phyloP scores from a whole-genome alignment of 2,329 filamentous ascomycete genomes.

The Cordyceps farinosa region DNA sequence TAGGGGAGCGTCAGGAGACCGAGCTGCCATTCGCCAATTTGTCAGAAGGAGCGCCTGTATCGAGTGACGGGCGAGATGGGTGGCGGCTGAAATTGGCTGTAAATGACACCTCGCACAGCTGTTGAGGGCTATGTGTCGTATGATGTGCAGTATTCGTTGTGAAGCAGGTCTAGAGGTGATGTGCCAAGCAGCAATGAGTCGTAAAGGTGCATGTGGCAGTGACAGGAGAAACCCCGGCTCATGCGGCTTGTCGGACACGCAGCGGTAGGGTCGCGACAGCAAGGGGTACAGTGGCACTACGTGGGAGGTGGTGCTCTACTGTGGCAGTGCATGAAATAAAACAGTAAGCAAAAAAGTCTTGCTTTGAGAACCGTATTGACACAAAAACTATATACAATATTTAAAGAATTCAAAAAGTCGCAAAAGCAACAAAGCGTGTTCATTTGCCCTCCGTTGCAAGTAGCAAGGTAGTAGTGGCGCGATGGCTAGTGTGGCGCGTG shows the following conservation, averaged over 20 bases:
- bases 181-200: slow-evolving; percentile 6
- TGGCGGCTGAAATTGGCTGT: neutral
- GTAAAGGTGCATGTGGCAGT: slow-evolving; percentile 16
- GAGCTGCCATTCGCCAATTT: slow-evolving; percentile 43
- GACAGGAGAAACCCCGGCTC: slow-evolving; percentile 19
- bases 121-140: neutral
- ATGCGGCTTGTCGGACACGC: slow-evolving; percentile 16
- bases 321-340: too few species aligned
- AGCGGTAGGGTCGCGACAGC: slow-evolving; percentile 8
- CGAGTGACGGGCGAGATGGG: neutral
- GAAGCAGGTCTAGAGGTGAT: neutral
- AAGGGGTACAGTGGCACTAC: neutral
- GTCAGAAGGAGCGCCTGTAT: neutral
- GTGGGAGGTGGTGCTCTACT: too few species aligned
- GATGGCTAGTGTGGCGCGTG: neutral
- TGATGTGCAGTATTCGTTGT: neutral
- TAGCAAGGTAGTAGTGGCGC: neutral
- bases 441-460: neutral
- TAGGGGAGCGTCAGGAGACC: slow-evolving; percentile 51
- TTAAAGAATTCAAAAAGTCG: neutral
- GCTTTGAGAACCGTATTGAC: too few species aligned
- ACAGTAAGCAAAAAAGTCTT: too few species aligned
- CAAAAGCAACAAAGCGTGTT: neutral
- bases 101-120: neutral
- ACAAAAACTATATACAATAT: neutral